Evolutionary conservation across 1,284 basidiomycete species (phyloP).

Genomic region (Fomitopsis pinicola): DNA sequence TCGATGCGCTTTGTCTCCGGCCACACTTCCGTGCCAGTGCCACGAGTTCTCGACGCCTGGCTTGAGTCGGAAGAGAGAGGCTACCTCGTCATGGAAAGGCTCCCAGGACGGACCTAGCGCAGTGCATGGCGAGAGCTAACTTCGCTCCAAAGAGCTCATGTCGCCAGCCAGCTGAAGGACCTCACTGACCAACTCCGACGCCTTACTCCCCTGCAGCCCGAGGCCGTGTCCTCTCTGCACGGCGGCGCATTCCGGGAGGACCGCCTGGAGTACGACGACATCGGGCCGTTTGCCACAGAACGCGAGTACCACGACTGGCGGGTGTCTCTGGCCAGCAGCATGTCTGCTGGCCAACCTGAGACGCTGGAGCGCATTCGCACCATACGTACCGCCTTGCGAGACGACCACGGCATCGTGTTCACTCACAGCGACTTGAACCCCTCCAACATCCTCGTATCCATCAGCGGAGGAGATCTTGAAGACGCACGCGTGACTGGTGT

Average conservation of each 20-base stretch:
- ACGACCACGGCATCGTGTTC: constrained; percentile 1
- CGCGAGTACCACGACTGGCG: background rate
- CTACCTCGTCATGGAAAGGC: background rate
- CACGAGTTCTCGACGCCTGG: background rate
- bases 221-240: background rate
- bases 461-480: background rate
- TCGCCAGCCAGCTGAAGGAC: background rate
- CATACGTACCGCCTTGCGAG: background rate
- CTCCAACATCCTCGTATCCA: constrained; percentile 9
- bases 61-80: background rate
- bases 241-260: background rate
- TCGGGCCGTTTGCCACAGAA: background rate
- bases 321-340: background rate
- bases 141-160: background rate
- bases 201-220: background rate
- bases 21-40: background rate
- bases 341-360: background rate
- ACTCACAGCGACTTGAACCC: constrained; percentile 3
- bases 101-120: background rate
- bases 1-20: background rate
- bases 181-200: background rate
- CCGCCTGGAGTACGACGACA: background rate
- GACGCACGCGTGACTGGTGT: constrained; percentile 10
- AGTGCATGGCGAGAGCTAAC: background rate
- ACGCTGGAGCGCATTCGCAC: background rate